A percentile compares a stretch with the other conserved stretches of the same genome.
These are phyloP conservation scores for Stachybotrys echinatus DNA, from an alignment of 2,329 filamentous ascomycete species.

Conservation along the genomic window DNA sequence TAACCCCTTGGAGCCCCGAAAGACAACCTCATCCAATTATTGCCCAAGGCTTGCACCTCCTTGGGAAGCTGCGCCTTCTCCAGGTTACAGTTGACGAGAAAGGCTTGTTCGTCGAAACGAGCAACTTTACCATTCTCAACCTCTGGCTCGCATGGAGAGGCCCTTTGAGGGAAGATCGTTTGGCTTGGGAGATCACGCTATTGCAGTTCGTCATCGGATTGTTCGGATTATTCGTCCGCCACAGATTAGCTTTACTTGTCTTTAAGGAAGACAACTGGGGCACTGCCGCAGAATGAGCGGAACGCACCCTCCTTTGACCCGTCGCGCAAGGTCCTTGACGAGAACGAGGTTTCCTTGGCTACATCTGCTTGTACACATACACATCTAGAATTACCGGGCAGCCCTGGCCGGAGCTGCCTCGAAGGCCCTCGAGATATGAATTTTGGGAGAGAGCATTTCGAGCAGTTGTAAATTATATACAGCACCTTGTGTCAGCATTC, in stretches of 20 bases:
- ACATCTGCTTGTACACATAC: not conserved
- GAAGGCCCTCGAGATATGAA: no score
- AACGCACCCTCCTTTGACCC: not conserved
- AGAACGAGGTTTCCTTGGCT: no score
- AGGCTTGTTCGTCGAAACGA: constrained; percentile 71
- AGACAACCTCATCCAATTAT: constrained; percentile 64
- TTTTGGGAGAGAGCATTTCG: no score
- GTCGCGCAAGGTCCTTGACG: no score
- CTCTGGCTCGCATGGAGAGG: constrained; percentile 96
- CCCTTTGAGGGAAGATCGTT: constrained; percentile 77
- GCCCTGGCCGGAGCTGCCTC: no score
- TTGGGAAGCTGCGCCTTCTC: constrained; percentile 65
- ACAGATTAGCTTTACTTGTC: constrained; percentile 78
- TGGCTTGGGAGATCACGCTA: constrained; percentile 73
- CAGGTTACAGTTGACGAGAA: constrained; percentile 61
- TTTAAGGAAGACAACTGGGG: constrained; percentile 84
- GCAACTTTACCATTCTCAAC: constrained; percentile 90
- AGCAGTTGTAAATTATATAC: not conserved
- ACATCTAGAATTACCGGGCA: no score
- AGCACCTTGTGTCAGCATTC: not conserved
- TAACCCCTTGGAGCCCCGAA: constrained; percentile 66
- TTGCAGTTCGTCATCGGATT: constrained; percentile 74
- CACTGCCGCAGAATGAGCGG: constrained; percentile 17
- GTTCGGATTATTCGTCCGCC: constrained; percentile 78
- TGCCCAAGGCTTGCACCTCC: constrained; percentile 57